Evolutionary conservation across 257 asterid genomes (phyloP), one percentile per base, ranked within the genome.

Genomic region (Fraxinus americana): DNA sequence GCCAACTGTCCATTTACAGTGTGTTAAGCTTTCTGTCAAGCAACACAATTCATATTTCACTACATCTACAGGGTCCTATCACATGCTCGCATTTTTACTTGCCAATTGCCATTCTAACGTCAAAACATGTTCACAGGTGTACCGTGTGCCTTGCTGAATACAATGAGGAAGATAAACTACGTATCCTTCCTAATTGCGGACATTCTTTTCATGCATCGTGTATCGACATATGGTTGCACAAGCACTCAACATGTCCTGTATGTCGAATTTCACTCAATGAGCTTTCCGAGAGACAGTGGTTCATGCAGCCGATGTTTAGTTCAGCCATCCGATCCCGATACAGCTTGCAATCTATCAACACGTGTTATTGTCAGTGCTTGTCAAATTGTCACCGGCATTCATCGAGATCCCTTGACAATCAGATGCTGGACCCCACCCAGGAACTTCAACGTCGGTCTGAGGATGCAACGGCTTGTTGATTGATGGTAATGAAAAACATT

Each of bases 161-260:
- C 87, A 87, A 77, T 3, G 85, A 84, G 35, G 94, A 95, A 66
- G 99, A 95, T 63, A 83, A 84, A 0, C 27, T 95, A 2, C 88
- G 92, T 29, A 79, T 91, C 73, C 84, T 95, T 23, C 97, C 97
- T 1, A 25, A 74, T 0, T 94, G 99, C 52, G 93, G 97, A 0
- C 99, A 95, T 79, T 86, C 86, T 19, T 95, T 92, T 50, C 99
- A 95, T 70, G 87, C 91, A 4, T 82, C 83, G 0, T 95, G 99
- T 57, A 92, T 94, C 2, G 94, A 91, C 68, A 84, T 87, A 77
- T 95, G 99, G 99, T 83, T 95, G 43, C 92, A 89, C 70, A 91
- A 89, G 88, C 91, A 87, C 30, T 86, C 91, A 14, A 92, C 97
- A 0, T 95, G 99, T 72, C 99, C 99, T 4, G 92, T 95, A 6